Evolutionary conservation across 306 rosid genomes (phyloP).

Genomic region (Malus fusca): DNA sequence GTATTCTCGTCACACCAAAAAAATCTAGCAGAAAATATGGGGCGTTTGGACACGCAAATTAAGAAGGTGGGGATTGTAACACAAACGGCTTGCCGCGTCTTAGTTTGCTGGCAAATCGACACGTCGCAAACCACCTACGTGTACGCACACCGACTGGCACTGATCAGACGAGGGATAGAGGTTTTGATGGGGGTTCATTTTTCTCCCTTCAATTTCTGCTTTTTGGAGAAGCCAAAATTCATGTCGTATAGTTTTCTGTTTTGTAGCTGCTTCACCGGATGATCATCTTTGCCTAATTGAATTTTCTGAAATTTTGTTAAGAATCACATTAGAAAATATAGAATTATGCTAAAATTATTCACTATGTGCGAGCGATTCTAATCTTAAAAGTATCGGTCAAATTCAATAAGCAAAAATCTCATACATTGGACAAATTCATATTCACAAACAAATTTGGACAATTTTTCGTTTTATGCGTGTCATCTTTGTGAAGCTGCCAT

Average conservation of each 20-base stretch:
- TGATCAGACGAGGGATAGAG: too few species aligned
- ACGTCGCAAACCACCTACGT: neutral
- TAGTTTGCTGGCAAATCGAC: slow-evolving; percentile 5
- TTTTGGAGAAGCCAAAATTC: neutral
- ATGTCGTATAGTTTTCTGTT: neutral
- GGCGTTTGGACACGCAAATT: slow-evolving; percentile 20
- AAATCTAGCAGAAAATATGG: too few species aligned
- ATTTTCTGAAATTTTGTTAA: too few species aligned
- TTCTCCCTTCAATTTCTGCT: neutral
- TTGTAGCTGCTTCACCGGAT: neutral
- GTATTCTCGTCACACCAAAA: too few species aligned
- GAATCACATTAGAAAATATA: too few species aligned
- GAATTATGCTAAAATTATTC: too few species aligned
- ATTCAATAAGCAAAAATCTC: too few species aligned
- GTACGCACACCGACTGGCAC: too few species aligned
- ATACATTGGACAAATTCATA: accelerated
- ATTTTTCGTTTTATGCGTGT: too few species aligned
- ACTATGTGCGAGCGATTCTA: too few species aligned
- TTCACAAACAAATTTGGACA: too few species aligned
- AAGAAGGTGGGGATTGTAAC: neutral
- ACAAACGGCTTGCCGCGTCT: slow-evolving; percentile 30
- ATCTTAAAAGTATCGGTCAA: too few species aligned
- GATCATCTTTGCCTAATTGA: neutral
- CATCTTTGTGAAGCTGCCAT: accelerated
- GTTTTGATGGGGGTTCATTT: neutral